These are phyloP conservation scores for Cucurbita maxima DNA, from an alignment of 306 rosid genomes.

Conservation along the genomic window DNA sequence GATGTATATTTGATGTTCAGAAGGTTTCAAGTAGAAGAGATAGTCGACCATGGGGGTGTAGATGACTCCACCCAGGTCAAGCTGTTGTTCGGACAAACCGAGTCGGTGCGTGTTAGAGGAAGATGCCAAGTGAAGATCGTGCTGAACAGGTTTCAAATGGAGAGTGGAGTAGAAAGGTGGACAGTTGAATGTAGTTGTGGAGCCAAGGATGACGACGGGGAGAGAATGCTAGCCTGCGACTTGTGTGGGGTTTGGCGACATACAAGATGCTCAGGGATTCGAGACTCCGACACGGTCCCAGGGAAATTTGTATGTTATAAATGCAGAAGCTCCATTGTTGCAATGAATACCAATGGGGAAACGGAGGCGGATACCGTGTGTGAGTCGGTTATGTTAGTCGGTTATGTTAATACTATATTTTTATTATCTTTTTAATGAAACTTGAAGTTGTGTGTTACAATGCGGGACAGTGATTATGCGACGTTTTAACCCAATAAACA, in stretches of 20 bases:
- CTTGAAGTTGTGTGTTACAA: no score
- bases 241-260: constrained; percentile 79
- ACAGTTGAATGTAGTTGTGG: constrained; percentile 89
- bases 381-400: not conserved
- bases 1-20: constrained; percentile 60
- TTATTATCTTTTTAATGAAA: no score
- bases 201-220: constrained; percentile 91
- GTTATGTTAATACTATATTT: no score
- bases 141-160: constrained; percentile 66
- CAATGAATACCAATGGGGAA: not conserved
- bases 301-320: constrained; percentile 48
- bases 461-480: no score
- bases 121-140: constrained; percentile 49
- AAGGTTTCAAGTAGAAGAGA: constrained; percentile 59
- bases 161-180: constrained; percentile 89
- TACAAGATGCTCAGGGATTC: constrained; percentile 68
- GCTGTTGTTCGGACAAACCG: constrained; percentile 38
- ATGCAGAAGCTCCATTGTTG: constrained; percentile 22
- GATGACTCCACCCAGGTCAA: constrained; percentile 60
- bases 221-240: constrained; percentile 93
- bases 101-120: constrained; percentile 43
- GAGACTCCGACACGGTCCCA: constrained; percentile 54
- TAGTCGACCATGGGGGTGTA: constrained; percentile 45
- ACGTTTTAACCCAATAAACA: no score
- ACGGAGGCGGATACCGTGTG: not conserved